Conservation (phyloP, 768 basidiomycete genomes). For the Mycena floridula region DNA sequence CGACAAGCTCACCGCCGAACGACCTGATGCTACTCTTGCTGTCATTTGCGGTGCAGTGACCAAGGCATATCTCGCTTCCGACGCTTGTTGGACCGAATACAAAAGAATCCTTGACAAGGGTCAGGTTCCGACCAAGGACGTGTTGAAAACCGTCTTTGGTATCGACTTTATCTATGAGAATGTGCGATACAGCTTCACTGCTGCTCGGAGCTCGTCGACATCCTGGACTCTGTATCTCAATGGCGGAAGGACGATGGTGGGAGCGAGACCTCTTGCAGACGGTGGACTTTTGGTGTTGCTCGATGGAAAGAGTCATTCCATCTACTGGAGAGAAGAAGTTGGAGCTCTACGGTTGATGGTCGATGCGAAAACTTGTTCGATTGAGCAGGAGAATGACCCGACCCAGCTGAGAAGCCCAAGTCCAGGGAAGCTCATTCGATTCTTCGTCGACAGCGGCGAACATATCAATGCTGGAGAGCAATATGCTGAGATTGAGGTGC, state of each 20-base stretch:
- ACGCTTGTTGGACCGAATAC: slow-evolving; percentile 89
- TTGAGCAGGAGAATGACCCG: slow-evolving; percentile 99
- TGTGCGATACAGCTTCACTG: slow-evolving; percentile 91
- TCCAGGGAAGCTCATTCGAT: slow-evolving; percentile 93
- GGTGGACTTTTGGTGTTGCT: slow-evolving; percentile 90
- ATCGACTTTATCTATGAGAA: slow-evolving; percentile 98
- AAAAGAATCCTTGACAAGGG: slow-evolving; percentile 96
- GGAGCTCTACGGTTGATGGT: slow-evolving; percentile 89
- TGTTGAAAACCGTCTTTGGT: slow-evolving; percentile 93
- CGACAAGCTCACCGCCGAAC: slow-evolving; percentile 94
- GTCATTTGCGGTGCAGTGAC: slow-evolving; percentile 95
- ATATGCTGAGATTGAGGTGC: slow-evolving; percentile 97
- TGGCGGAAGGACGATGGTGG: slow-evolving; percentile 88
- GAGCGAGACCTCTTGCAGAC: slow-evolving; percentile 88
- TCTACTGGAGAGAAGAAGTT: slow-evolving; percentile 98
- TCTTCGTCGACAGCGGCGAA: slow-evolving; percentile 94
- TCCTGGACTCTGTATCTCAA: slow-evolving; percentile 96
- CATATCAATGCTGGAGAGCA: slow-evolving; percentile 95
- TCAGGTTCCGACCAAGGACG: slow-evolving; percentile 91
- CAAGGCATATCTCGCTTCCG: slow-evolving; percentile 87
- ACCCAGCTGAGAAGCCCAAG: slow-evolving; percentile 94
- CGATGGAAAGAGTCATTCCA: slow-evolving; percentile 92
- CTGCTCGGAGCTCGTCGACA: slow-evolving; percentile 81
- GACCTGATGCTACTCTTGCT: slow-evolving; percentile 88
- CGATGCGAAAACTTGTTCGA: slow-evolving; percentile 95